Evolutionary conservation across 345 rosid genomes (phyloP), one percentile per base, ranked within the genome.

Genomic region (Citrus unshiu): DNA sequence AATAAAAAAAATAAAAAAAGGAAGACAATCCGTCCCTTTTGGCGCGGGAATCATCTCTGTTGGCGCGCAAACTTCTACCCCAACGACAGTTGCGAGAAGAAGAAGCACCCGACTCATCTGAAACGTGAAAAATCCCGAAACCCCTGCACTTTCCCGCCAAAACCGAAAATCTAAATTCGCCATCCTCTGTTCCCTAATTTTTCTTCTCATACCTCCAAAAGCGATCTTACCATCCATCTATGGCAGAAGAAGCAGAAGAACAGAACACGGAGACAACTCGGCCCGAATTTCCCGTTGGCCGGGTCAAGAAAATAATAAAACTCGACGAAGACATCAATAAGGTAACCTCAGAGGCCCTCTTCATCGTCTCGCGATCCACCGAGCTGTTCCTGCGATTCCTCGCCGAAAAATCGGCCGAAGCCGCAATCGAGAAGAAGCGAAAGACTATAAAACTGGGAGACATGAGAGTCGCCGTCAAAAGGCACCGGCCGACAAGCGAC

Each of bases 311-410:
- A 80, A 93, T 96, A 59, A 86, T 93, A 92, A 95, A 93, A 82
- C 87, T 93, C 69, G 98, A 96, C 87, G 89, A 83, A 59, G 97
- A 96, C 77, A 90, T 94, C 83, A 91, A 90, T 89, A 96, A 93
- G 79, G 82, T 91, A n/a, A 93, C 86, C 62, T 83, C 99, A 21
- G 99, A 94, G 58, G 98, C 98, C 12, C 87, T 93, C 30, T 86
- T 87, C 79, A 83, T 92, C 64, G 81, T 93, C 62, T 77, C 93
- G 14, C 78, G 85, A 87, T 86, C 98, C 30, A 72, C 91, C 24
- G 90, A 89, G 60, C 86, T 91, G 22, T 96, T 96, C 88, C 93
- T 94, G 81, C 90, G 82, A 32, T 86, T 89, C 78, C 91, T 93
- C 72, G 90, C 97, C 46, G 91, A 91, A 88, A 90, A 79, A 80